Conservation (phyloP, 208 protist species). For the Herpetomonas tarakana region DNA sequence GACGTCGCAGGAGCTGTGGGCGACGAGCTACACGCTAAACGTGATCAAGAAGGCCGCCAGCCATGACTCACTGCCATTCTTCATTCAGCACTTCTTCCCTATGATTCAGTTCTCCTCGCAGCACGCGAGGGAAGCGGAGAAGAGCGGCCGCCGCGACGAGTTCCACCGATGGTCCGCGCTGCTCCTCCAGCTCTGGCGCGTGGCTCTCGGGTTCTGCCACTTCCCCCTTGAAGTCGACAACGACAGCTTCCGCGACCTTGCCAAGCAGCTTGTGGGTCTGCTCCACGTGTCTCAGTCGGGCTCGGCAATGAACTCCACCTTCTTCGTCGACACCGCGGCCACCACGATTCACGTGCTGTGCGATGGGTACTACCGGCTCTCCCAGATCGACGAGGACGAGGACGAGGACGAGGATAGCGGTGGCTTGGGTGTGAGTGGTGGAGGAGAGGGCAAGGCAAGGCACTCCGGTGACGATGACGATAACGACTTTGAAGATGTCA, state of each 20-base stretch:
- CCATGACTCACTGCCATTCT: constrained; percentile 83
- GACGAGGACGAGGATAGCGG: constrained; percentile 37
- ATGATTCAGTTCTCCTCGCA: constrained; percentile 65
- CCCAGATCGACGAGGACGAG: constrained; percentile 34
- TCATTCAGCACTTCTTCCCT: constrained; percentile 76
- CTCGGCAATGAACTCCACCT: constrained; percentile 10
- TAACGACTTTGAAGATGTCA: neutral
- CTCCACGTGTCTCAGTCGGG: constrained; percentile 11
- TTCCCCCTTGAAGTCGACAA: constrained; percentile 68
- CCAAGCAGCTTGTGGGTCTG: constrained; percentile 79
- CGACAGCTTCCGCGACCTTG: constrained; percentile 72
- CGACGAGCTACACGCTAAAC: constrained; percentile 75
- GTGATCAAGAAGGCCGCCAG: constrained; percentile 68
- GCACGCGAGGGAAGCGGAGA: constrained; percentile 48
- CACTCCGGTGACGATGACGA: constrained; percentile 11
- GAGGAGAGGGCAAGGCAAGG: neutral
- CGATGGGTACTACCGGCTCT: constrained; percentile 61
- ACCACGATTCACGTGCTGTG: constrained; percentile 77
- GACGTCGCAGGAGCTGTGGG: constrained; percentile 36
- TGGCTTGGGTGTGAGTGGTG: constrained; percentile 1
- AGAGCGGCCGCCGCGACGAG: constrained; percentile 38
- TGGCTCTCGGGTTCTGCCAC: constrained; percentile 77
- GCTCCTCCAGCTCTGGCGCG: constrained; percentile 73
- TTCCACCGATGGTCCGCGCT: constrained; percentile 63
- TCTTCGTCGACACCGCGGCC: constrained; percentile 71